Evolutionary conservation across 163 green algal genomes (phyloP), one percentile per base, ranked within the genome.

Genomic region (Chloroidium sp.): DNA sequence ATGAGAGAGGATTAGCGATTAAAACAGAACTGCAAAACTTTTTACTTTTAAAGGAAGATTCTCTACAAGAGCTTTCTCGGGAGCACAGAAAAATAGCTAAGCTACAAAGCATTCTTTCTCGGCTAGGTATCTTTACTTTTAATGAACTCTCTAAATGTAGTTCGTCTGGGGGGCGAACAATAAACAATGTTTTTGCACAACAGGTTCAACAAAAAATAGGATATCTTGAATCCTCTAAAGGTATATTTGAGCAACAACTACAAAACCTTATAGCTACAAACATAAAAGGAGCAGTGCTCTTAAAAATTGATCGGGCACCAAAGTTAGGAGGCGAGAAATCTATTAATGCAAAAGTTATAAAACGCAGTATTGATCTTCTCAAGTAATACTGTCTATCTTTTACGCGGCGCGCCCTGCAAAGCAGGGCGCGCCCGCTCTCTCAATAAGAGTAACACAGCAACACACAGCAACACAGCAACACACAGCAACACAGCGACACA

Each of bases 11-110:
- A 59, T 14, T 82, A 69, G 57, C 58, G 58, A 89, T 82, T 10
- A 77, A 86, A 82, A 59, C 12, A 76, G 83, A 86, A 84, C 82
- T 83, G 64, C 78, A 90, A 88, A 85, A 86, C 79, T 90, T 86
- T 83, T 79, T 90, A 74, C 75, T 72, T 77, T 72, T 85, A 84
- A 87, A 88, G 80, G 75, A 84, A 87, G 74, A 86, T 62, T 84
- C 64, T 69, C 79, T 86, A 67, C 74, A 85, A 81, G 67, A 84
- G 58, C 74, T 86, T 74, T 84, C 74, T 69, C n/a, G 78, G 6
- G 76, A 86, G 74, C 77, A 86, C 77, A 82, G 84, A 76, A 85
- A 83, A 80, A 77, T 82, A 62, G n/a, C 59, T 36, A 59, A 36
- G 4, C 76, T 82, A 75, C 76, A 77, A 76, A 64, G n/a, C 74